Evolutionary conservation across 257 asterid species (phyloP), one percentile per base, ranked within the genome.

Genomic region (Mentha longifolia): DNA sequence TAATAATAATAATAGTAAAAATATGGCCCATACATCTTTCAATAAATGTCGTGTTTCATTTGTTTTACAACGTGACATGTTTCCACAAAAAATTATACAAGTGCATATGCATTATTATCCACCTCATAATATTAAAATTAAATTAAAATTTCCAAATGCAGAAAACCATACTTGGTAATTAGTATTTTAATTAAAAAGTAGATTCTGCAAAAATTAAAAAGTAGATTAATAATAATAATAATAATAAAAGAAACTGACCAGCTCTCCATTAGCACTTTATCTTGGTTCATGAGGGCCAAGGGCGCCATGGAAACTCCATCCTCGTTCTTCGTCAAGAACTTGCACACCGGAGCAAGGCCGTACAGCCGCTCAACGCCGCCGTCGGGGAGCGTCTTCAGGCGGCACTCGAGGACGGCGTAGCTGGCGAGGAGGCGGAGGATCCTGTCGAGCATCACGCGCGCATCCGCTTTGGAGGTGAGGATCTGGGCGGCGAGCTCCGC

Each of bases 191-290:
- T n/a, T n/a, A n/a, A n/a, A n/a, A n/a, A n/a, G n/a, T n/a, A n/a
- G n/a, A n/a, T n/a, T n/a, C n/a, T n/a, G n/a, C n/a, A n/a, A n/a
- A n/a, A n/a, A n/a, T n/a, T n/a, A 13, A 6, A 7, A 9, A 25
- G 9, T 3, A 10, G 46, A 41, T 2, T n/a, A n/a, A n/a, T 7
- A 41, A 41, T 7, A 7, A 41, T 7, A 0, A 41, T 22, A 41
- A 37, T 37, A 37, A 37, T 4, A 4, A 6, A 7, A 51, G n/a
- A n/a, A 19, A 17, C 14, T 74, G 73, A 88, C 98, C 97, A 92
- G 88, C 95, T 88, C 81, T 92, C 95, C 97, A 90, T 87, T 19
- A 88, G 92, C 14, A 92, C 79, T 75, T 87, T 92, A 61, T 92
- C 97, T 67, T 87, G 97, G 79, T 90, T 88, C 96, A 92, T 88